phyloP scores from a whole-genome alignment of 2,329 filamentous ascomycete species.

The Aspergillus viridinutans region DNA sequence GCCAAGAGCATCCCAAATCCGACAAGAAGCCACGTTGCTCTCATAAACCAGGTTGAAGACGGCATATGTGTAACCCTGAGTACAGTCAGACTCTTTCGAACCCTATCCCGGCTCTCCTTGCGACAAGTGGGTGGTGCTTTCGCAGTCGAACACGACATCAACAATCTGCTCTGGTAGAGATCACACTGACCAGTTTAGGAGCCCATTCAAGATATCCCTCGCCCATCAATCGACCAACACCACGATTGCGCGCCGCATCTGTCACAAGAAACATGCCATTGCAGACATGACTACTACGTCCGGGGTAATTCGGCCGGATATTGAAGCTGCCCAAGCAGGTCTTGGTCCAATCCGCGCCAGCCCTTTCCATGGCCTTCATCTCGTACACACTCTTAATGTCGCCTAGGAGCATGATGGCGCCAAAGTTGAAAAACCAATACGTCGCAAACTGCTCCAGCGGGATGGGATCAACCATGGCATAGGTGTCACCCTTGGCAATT shows the following conservation, averaged over 20 bases:
- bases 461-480: constrained; percentile 78
- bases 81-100: constrained; percentile 16
- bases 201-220: constrained; percentile 75
- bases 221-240: constrained; percentile 71
- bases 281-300: constrained; percentile 84
- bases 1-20: constrained; percentile 86
- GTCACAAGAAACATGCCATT: constrained; percentile 72
- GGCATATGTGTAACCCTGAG: constrained; percentile 77
- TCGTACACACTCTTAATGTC: constrained; percentile 63
- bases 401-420: constrained; percentile 79
- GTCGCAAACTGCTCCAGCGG: constrained; percentile 68
- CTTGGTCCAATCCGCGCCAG: constrained; percentile 68
- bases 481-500: constrained; percentile 87
- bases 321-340: constrained; percentile 87
- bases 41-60: constrained; percentile 95
- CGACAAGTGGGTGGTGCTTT: background rate
- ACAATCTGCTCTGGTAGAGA: background rate
- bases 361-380: constrained; percentile 44
- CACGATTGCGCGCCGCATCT: constrained; percentile 66
- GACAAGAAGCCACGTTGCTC: constrained; percentile 83
- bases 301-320: constrained; percentile 91
- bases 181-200: constrained; percentile 52
- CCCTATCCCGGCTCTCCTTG: background rate
- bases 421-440: constrained; percentile 92
- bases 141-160: background rate